Evolutionary conservation across 2,329 filamentous ascomycete species (phyloP), one percentile per base, ranked within the genome.

Genomic region (Coleophoma eucalyptorum): DNA sequence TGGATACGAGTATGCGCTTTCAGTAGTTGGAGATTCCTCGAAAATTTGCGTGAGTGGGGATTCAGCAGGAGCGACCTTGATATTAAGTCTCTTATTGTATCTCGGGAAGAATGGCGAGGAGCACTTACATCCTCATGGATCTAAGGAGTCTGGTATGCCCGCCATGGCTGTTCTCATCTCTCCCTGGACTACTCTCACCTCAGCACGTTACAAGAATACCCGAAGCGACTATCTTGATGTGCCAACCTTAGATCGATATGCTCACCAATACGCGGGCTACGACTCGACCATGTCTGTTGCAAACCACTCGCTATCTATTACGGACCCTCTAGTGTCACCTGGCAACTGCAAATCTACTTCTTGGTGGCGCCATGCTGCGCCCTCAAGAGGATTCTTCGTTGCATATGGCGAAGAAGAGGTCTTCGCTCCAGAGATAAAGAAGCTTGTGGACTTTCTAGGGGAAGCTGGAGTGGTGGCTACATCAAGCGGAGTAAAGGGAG

Each of bases 351-450:
- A 76, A 58, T 84, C 90, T 58, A 60, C 77, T 11, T 68, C 72
- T 7, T 82, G 83, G 69, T 93, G 88, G 89, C 74, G 69, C 53
- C 74, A 78, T 48, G 84, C 87, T 20, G 80, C 78, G 48, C 90
- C 90, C 0, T 70, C 72, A 7, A 72, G 76, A 43, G 89, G 90
- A 1, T 84, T 88, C 64, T 81, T 82, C 53, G 76, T 94, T 57
- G 75, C 84, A 5, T 92, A 86, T 60, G 89, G 90, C 0, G 78
- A 81, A 1, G 87, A 92, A 64, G 90, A 95, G 65, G 84, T 94
- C 0, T 84, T 95, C 56, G 83, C 82, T 1, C 79, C 83, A 0
- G 88, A 91, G 56, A 86, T 89, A 16, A 73, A 80, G 56, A 73
- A 76, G 20, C 70, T 90, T 53, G 72, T 88, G 12, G 67, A 69